phyloP scores from a whole-genome alignment of 176 grass and related monocot species.

The Oryza rufipogon region DNA sequence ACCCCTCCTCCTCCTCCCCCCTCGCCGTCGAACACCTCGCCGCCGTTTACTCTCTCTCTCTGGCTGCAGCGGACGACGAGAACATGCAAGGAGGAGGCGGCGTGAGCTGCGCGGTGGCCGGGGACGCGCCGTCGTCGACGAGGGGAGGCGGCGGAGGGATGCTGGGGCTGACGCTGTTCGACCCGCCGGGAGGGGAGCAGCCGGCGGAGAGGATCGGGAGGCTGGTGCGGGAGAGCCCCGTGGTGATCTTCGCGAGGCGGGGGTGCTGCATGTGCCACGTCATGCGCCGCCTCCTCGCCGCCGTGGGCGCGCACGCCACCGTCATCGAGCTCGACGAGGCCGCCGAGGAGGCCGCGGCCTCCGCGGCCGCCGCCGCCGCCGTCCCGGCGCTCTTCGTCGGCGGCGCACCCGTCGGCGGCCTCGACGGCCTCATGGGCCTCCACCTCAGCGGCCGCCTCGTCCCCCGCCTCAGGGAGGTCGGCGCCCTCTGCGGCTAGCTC shows the following conservation, averaged over 20 bases:
- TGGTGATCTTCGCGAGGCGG: constrained; percentile 66
- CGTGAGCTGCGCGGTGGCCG: constrained; percentile 45
- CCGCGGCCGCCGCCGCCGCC: constrained; percentile 37
- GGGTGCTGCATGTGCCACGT: constrained; percentile 93
- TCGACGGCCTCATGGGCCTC: constrained; percentile 89
- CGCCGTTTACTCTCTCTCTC: neutral
- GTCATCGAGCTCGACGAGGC: constrained; percentile 76
- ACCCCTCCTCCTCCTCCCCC: constrained; percentile 10
- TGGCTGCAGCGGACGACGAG: too few relatives aligned
- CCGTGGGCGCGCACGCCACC: constrained; percentile 68
- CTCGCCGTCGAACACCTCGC: constrained; percentile 33
- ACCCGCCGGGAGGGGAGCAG: constrained; percentile 37
- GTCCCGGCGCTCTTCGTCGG: constrained; percentile 87
- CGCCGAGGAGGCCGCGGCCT: constrained; percentile 53
- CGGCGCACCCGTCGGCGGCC: constrained; percentile 67
- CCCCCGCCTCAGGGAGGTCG: constrained; percentile 44
- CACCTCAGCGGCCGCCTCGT: constrained; percentile 69
- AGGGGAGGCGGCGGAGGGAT: neutral
- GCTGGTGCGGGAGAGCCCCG: constrained; percentile 70
- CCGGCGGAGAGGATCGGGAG: constrained; percentile 53
- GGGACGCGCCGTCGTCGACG: neutral
- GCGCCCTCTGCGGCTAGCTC: constrained; percentile 30
- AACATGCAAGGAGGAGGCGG: constrained; percentile 53
- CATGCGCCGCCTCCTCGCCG: constrained; percentile 61
- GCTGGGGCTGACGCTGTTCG: constrained; percentile 52